Base-by-base conservation (phyloP, 495 filamentous ascomycete species). In the Parmelia sp. region DNA sequence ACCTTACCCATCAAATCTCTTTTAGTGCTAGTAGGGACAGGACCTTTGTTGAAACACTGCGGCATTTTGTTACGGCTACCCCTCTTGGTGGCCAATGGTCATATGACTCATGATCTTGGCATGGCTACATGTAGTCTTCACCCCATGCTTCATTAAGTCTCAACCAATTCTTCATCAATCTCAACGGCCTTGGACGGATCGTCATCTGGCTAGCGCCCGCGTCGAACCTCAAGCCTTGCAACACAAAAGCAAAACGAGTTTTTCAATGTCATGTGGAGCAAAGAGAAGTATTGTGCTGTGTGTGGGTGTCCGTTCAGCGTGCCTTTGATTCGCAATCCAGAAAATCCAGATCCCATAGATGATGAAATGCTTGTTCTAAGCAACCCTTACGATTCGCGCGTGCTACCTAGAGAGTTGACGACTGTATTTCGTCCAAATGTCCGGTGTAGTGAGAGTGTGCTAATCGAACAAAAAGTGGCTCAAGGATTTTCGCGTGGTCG, bases 221-320 rank as follows among this genome's bases (percentile, higher is more conserved):
- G 35, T 36, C 35, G 35, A 36, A 36, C 35, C 35, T 36, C 35
- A 10, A 5, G 35, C 35, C 35, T 4, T 21, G 21, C 21, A 44
- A 14, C 40, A 3, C 40, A 19, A 44, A 19, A 19, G 40, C 21
- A 19, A 21, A 14, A 44, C 40, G 17, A 44, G 12, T 44, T 27
- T 5, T n/a, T 57, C 55, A 58, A n/a, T 27, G 27, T 25, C 25
- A 58, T 58, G 57, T 58, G 37, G 21, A 58, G 33, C 31, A 21
- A 25, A 27, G 57, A 58, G 17, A 58, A 58, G 29, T 58, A 58
- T 40, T 58, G 57, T 15, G 57, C 57, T 40, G 31, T 58, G 36
- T 58, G 57, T 58, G 57, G 57, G 35, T 58, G 57, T 40, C 29
- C 40, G 12, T 58, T 58, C 40, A 58, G 57, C 57, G 5, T 37